These are phyloP conservation scores for Sugiyamaella floridensis DNA, from an alignment of 805 yeast genomes.

Conservation along the genomic window DNA sequence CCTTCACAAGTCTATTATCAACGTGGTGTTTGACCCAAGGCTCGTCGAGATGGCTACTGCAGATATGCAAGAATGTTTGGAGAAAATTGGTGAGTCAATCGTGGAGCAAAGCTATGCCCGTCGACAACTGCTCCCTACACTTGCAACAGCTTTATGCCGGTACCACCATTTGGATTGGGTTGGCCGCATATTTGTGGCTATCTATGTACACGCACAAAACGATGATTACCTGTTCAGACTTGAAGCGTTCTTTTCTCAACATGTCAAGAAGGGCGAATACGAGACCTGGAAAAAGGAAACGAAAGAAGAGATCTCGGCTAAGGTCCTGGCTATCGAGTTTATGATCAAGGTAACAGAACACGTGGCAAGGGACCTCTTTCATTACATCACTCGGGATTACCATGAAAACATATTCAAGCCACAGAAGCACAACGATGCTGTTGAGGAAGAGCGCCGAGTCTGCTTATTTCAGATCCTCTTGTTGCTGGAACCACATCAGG, in stretches of 20 bases:
- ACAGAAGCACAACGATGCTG: constrained; percentile 53
- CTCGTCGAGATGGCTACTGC: constrained; percentile 34
- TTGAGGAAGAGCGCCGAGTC: constrained; percentile 61
- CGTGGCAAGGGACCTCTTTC: constrained; percentile 15
- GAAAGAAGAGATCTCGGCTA: constrained; percentile 48
- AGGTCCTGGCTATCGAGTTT: constrained; percentile 44
- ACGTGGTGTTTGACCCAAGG: constrained; percentile 39
- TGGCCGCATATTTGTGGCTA: constrained; percentile 39
- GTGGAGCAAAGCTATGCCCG: constrained; percentile 42
- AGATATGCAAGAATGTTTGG: constrained; percentile 27
- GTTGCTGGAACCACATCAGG: constrained; percentile 32
- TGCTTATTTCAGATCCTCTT: constrained; percentile 49
- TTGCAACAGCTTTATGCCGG: constrained; percentile 42
- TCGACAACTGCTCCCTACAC: constrained; percentile 58
- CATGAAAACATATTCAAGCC: constrained; percentile 43
- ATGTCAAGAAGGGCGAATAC: not conserved
- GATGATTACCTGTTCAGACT: constrained; percentile 50
- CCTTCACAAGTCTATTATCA: constrained; percentile 52
- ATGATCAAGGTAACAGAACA: constrained; percentile 26
- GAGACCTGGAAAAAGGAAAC: constrained; percentile 40
- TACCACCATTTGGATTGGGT: constrained; percentile 40
- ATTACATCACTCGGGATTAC: constrained; percentile 32
- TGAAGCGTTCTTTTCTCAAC: constrained; percentile 46
- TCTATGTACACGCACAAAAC: constrained; percentile 46
- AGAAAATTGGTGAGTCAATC: constrained; percentile 21